A percentile compares a stretch with the other conserved stretches of the same genome.
Conservation (phyloP, 2,329 filamentous ascomycete genomes). For the Penicillium sp. region DNA sequence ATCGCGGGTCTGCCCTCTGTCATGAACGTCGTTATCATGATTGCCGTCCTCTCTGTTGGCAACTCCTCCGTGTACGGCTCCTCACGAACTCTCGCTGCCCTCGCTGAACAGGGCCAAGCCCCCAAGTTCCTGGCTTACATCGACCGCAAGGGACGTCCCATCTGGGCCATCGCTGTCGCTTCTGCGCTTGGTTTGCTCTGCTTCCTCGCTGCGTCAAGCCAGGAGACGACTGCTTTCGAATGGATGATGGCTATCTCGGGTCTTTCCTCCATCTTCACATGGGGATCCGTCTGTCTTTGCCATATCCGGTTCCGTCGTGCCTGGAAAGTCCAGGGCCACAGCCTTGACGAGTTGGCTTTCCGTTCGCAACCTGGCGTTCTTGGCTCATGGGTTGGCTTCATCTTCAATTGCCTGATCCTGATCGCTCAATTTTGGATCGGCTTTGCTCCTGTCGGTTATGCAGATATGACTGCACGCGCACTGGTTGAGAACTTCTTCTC, state of each 20-base stretch:
- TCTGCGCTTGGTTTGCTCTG: slow-evolving; percentile 70
- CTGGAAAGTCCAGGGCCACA: slow-evolving; percentile 70
- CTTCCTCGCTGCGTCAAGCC: slow-evolving; percentile 68
- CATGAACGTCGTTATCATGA: slow-evolving; percentile 93
- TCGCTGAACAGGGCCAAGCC: slow-evolving; percentile 84
- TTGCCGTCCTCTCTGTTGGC: slow-evolving; percentile 85
- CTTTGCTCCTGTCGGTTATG: slow-evolving; percentile 69
- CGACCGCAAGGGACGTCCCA: slow-evolving; percentile 76
- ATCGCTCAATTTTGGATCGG: slow-evolving; percentile 87
- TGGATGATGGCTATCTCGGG: slow-evolving; percentile 80
- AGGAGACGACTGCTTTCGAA: slow-evolving; percentile 65
- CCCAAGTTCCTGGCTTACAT: slow-evolving; percentile 77
- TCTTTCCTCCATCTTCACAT: slow-evolving; percentile 72
- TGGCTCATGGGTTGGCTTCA: slow-evolving; percentile 78
- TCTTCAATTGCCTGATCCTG: slow-evolving; percentile 73
- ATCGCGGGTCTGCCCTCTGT: slow-evolving; percentile 79
- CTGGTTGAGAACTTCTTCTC: slow-evolving; percentile 69
- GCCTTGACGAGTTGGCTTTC: slow-evolving; percentile 78
- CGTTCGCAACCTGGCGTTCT: slow-evolving; percentile 72
- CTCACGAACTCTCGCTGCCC: slow-evolving; percentile 82
- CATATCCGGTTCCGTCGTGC: slow-evolving; percentile 87
- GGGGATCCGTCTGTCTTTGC: slow-evolving; percentile 80
- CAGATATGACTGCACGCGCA: slow-evolving; percentile 42
- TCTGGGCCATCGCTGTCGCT: slow-evolving; percentile 69
- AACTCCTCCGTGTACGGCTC: slow-evolving; percentile 92